Percentiles rank a stretch among this genome's conserved stretches.
Evolutionary conservation across 495 filamentous ascomycete genomes (phyloP).

Genomic region (Talaromyces trachyspermus): DNA sequence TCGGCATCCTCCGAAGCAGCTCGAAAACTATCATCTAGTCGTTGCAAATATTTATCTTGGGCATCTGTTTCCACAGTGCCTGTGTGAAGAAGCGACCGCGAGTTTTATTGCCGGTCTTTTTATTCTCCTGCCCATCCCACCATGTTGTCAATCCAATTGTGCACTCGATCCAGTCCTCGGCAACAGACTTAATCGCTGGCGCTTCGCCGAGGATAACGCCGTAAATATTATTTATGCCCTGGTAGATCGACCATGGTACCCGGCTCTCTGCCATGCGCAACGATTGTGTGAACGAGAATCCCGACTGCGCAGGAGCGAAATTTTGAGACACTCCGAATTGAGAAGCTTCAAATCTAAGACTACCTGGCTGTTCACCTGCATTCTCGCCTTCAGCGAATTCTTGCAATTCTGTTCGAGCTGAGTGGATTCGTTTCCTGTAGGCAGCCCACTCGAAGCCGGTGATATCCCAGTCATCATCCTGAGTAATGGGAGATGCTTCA

Average conservation of each 20-base stretch:
- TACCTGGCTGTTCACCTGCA: slow-evolving; percentile 17
- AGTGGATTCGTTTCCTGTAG: slow-evolving; percentile 62
- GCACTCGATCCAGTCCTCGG: slow-evolving; percentile 84
- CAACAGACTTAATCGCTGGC: slow-evolving; percentile 57
- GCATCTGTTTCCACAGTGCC: too few species aligned
- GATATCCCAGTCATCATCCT: slow-evolving; percentile 65
- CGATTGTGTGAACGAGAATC: slow-evolving; percentile 47
- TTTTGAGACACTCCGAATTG: slow-evolving; percentile 45
- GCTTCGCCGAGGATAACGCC: slow-evolving; percentile 64
- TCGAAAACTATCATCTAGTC: slow-evolving; percentile 44
- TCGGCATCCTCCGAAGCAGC: slow-evolving; percentile 38
- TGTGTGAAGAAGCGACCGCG: too few species aligned
- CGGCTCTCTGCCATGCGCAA: slow-evolving; percentile 70
- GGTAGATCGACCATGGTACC: slow-evolving; percentile 80
- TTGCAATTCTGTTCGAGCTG: slow-evolving; percentile 58
- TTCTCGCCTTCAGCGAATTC: slow-evolving; percentile 68
- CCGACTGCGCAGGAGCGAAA: slow-evolving; percentile 17
- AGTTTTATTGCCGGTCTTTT: slow-evolving; percentile 7
- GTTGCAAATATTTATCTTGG: slow-evolving; percentile 45
- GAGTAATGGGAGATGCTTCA: slow-evolving; percentile 59
- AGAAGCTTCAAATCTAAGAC: slow-evolving; percentile 37
- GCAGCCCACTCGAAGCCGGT: slow-evolving; percentile 66
- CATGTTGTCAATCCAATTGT: slow-evolving; percentile 71
- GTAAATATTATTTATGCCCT: slow-evolving; percentile 68
- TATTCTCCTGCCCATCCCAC: slow-evolving; percentile 75